Evolutionary conservation across 805 yeast genomes (phyloP).

Genomic region (Naumovozyma dairenensis): DNA sequence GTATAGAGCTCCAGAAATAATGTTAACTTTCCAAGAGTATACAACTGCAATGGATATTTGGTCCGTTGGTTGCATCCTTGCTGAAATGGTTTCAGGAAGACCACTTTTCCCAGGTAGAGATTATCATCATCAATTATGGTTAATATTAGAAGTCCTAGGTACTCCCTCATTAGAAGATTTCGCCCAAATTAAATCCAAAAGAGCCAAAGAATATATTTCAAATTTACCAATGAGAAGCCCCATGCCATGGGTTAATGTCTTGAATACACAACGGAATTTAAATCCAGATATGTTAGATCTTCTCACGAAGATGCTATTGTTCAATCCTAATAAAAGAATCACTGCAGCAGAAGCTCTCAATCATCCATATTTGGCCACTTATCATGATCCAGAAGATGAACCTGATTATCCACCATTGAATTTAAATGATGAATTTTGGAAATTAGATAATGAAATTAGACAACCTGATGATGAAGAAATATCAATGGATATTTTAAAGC

Average conservation of each 20-base stretch:
- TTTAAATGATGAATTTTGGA: conserved; percentile 33
- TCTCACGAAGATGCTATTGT: conserved; percentile 57
- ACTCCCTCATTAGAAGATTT: conserved; percentile 68
- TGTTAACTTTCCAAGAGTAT: conserved; percentile 63
- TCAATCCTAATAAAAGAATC: conserved; percentile 65
- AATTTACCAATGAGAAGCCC: conserved; percentile 54
- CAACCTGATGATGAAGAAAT: conserved; percentile 59
- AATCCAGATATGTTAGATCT: conserved; percentile 49
- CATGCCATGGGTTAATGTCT: conserved; percentile 34
- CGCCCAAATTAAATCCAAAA: conserved; percentile 58
- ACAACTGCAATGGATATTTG: conserved; percentile 71
- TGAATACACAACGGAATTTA: conserved; percentile 7
- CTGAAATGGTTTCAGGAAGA: conserved; percentile 51
- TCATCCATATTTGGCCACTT: conserved; percentile 61
- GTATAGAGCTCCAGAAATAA: conserved; percentile 80
- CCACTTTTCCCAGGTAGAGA: conserved; percentile 73
- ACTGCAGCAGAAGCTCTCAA: conserved; percentile 64
- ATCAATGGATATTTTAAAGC: conserved; percentile 61
- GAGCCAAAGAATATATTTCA: conserved; percentile 70
- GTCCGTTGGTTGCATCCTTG: conserved; percentile 73
- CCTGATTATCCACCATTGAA: conserved; percentile 36
- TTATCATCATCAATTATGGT: conserved; percentile 55
- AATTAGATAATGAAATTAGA: conserved; percentile 30
- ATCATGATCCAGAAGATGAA: conserved; percentile 67
- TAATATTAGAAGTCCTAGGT: conserved; percentile 61